Conservation (phyloP, 2,329 filamentous ascomycete species). For the Ophiostoma australiae region DNA sequence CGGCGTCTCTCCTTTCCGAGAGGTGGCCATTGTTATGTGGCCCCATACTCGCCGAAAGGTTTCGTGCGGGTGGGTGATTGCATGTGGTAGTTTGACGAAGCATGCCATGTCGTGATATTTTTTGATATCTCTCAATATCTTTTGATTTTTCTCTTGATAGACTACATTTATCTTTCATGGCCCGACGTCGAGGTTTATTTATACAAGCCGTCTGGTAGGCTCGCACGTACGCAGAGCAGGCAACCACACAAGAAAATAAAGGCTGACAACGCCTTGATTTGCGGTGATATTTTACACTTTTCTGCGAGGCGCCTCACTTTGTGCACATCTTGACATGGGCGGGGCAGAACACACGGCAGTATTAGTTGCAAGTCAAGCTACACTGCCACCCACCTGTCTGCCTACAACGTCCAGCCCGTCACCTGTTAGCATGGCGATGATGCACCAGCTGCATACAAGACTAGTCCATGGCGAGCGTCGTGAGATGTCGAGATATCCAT, state of each 20-base stretch:
- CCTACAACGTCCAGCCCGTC: neutral
- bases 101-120: neutral
- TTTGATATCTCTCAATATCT: neutral
- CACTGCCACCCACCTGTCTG: neutral
- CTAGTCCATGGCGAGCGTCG: neutral
- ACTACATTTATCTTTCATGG: too few relatives aligned
- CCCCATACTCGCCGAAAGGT: neutral
- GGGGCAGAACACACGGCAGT: neutral
- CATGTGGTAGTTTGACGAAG: neutral
- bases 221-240: neutral
- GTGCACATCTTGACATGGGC: neutral
- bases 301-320: neutral
- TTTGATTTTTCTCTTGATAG: too few relatives aligned
- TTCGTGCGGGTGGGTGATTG: neutral
- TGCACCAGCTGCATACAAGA: neutral
- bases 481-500: neutral
- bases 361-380: neutral
- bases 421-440: neutral
- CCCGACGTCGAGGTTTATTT: too few relatives aligned
- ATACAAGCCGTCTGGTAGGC: neutral
- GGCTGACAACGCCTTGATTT: neutral
- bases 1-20: neutral
- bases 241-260: neutral
- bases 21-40: neutral
- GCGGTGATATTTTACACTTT: neutral